Evolutionary conservation across 2,329 filamentous ascomycete genomes (phyloP).

Genomic region (Hymenoscyphus salicellus): DNA sequence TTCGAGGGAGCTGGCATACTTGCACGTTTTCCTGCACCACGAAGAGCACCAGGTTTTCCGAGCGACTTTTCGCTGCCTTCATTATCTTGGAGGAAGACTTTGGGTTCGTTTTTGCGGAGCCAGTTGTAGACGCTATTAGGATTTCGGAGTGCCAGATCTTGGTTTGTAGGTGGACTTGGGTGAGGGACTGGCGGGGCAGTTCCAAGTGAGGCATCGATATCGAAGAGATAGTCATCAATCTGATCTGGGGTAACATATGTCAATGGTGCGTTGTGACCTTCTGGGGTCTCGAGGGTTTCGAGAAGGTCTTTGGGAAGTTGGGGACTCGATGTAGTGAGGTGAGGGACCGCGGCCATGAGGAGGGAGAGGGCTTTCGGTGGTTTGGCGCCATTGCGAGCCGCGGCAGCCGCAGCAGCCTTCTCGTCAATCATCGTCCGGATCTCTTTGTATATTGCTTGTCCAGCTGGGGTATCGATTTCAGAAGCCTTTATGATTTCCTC

Average conservation of each 20-base stretch:
- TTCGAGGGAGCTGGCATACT: conserved; percentile 34
- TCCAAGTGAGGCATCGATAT: conserved; percentile 45
- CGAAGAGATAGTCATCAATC: conserved; percentile 69
- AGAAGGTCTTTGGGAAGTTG: conserved; percentile 36
- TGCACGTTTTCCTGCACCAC: conserved; percentile 37
- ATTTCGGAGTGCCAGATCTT: conserved; percentile 63
- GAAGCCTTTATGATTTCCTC: conserved; percentile 28
- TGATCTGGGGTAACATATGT: conserved; percentile 68
- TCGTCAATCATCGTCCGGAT: conserved; percentile 29
- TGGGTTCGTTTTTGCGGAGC: conserved; percentile 80
- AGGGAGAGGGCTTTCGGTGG: conserved; percentile 32
- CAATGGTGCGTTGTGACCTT: conserved; percentile 53
- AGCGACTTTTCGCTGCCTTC: conserved; percentile 43
- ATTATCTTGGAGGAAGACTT: conserved; percentile 71
- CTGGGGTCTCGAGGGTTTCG: conserved; percentile 41
- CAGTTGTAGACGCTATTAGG: conserved; percentile 94
- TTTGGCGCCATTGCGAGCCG: conserved; percentile 14
- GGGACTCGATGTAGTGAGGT: conserved; percentile 23
- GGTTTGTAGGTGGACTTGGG: conserved; percentile 39
- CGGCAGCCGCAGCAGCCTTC: conserved; percentile 17
- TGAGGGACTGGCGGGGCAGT: conserved; percentile 31
- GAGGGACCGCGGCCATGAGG: conserved; percentile 30
- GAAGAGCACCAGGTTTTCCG: conserved; percentile 36
- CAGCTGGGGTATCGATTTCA: conserved; percentile 26
- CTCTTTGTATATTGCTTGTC: conserved; percentile 30